A percentile compares a stretch with the other conserved stretches of the same genome.
Conservation (phyloP, 805 yeast species). For the Candida tibetensis region DNA sequence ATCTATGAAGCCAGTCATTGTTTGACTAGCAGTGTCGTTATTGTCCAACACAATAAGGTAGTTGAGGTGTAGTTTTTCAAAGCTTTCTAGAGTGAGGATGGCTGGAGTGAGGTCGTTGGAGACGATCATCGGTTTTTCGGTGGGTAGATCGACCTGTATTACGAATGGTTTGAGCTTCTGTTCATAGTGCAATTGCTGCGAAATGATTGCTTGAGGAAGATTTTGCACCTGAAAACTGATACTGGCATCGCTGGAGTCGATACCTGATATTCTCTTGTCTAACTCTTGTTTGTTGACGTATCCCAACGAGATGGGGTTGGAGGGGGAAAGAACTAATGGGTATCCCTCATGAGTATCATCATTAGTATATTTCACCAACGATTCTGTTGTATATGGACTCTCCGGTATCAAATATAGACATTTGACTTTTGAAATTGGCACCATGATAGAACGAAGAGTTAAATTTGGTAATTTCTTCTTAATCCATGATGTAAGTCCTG, state of each 20-base stretch:
- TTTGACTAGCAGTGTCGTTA: constrained; percentile 8
- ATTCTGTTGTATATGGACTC: constrained; percentile 21
- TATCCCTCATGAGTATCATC: constrained; percentile 43
- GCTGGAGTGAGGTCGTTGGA: constrained; percentile 31
- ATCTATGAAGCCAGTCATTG: constrained; percentile 38
- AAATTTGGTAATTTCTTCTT: constrained; percentile 35
- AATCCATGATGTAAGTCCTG: constrained; percentile 25
- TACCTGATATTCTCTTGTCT: constrained; percentile 8
- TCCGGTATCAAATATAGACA: constrained; percentile 25
- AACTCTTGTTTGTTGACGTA: constrained; percentile 32
- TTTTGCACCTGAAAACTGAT: constrained; percentile 22
- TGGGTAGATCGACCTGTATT: constrained; percentile 14
- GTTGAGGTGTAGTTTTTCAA: constrained; percentile 39
- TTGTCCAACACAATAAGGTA: constrained; percentile 27
- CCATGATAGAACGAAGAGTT: constrained; percentile 26
- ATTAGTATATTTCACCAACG: constrained; percentile 18
- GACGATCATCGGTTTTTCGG: constrained; percentile 23
- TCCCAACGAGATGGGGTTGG: constrained; percentile 30
- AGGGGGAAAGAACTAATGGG: constrained; percentile 29
- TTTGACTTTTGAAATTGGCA: constrained; percentile 25
- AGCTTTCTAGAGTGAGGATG: constrained; percentile 32
- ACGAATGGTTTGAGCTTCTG: constrained; percentile 7
- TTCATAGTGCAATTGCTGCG: constrained; percentile 26
- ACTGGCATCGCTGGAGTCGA: constrained; percentile 4
- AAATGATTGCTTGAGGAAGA: constrained; percentile 16